Conservation (phyloP, 2,329 filamentous ascomycete genomes). For the Fusarium torreyae region DNA sequence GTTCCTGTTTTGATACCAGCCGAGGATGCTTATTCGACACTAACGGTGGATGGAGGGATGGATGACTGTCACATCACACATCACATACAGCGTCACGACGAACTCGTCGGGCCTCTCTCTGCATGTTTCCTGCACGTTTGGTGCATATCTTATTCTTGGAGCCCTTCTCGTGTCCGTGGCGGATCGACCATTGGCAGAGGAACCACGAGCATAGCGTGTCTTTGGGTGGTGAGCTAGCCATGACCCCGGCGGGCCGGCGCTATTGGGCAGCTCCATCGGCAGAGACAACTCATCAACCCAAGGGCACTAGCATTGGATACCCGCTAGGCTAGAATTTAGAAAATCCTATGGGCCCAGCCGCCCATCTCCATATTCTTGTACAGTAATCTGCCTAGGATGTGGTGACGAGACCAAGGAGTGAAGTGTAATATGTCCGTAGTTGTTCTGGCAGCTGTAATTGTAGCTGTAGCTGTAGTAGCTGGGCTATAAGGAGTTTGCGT, state of each 20-base stretch:
- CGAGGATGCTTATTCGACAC: slow-evolving; percentile 22
- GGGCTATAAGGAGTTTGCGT: too few species aligned
- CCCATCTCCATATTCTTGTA: background rate
- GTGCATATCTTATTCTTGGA: slow-evolving; percentile 27
- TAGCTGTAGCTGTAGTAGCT: too few species aligned
- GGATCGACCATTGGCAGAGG: slow-evolving; percentile 43
- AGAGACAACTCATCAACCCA: slow-evolving; percentile 59
- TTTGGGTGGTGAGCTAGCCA: slow-evolving; percentile 33
- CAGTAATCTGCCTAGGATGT: too few species aligned
- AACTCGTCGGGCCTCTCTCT: slow-evolving; percentile 42
- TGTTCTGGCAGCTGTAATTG: too few species aligned
- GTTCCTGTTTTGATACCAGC: slow-evolving; percentile 28
- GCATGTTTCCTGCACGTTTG: slow-evolving; percentile 30
- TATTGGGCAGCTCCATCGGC: slow-evolving; percentile 57
- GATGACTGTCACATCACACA: slow-evolving; percentile 27
- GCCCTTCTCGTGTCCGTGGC: slow-evolving; percentile 28
- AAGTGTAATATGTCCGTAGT: too few species aligned
- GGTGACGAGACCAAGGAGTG: too few species aligned
- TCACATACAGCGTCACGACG: slow-evolving; percentile 33
- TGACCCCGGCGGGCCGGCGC: slow-evolving; percentile 50
- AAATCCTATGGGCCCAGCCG: slow-evolving; percentile 37
- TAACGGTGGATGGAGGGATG: slow-evolving; percentile 16
- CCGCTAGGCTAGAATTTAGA: background rate
- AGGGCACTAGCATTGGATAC: slow-evolving; percentile 28
- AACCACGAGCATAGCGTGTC: slow-evolving; percentile 36